These are phyloP conservation scores for Arthrinium phaeospermum DNA, from an alignment of 2,329 filamentous ascomycete species.

Conservation along the genomic window DNA sequence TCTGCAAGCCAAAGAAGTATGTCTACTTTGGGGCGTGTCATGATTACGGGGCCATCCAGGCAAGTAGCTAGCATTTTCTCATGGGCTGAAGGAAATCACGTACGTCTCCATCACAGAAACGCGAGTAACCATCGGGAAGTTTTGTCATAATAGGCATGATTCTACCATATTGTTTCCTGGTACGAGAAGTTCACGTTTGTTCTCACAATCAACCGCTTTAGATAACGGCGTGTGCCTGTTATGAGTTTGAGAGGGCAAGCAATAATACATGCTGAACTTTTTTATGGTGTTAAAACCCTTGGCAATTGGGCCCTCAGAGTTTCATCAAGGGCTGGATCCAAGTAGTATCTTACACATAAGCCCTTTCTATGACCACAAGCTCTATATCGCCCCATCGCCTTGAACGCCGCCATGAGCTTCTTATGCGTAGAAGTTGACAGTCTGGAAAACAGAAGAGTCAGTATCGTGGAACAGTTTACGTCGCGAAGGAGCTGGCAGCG, in stretches of 20 bases:
- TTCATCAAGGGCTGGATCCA: constrained; percentile 13
- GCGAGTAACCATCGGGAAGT: too few species aligned
- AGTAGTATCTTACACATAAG: constrained; percentile 32
- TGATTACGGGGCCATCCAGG: too few species aligned
- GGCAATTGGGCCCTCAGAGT: constrained; percentile 1
- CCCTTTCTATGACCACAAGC: constrained; percentile 29
- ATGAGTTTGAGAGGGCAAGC: neutral
- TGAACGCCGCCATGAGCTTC: constrained; percentile 16
- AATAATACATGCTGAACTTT: constrained; percentile 14
- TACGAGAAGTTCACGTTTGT: too few species aligned
- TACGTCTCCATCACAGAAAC: too few species aligned
- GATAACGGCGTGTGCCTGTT: neutral
- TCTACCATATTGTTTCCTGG: too few species aligned
- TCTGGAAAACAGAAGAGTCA: constrained; percentile 45
- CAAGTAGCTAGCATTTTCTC: too few species aligned
- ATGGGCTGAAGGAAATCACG: too few species aligned
- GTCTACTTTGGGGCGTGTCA: too few species aligned
- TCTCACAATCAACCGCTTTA: neutral
- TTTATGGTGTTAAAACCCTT: neutral
- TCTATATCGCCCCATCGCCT: constrained; percentile 27
- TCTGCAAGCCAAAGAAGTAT: too few species aligned
- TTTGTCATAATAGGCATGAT: too few species aligned
- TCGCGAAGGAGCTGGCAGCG: neutral
- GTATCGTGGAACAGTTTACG: constrained; percentile 21
- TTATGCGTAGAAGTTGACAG: constrained; percentile 57